Evolutionary conservation across 176 grass and related monocot genomes (phyloP), one percentile per base, ranked within the genome.

Genomic region (Phoenix dactylifera): DNA sequence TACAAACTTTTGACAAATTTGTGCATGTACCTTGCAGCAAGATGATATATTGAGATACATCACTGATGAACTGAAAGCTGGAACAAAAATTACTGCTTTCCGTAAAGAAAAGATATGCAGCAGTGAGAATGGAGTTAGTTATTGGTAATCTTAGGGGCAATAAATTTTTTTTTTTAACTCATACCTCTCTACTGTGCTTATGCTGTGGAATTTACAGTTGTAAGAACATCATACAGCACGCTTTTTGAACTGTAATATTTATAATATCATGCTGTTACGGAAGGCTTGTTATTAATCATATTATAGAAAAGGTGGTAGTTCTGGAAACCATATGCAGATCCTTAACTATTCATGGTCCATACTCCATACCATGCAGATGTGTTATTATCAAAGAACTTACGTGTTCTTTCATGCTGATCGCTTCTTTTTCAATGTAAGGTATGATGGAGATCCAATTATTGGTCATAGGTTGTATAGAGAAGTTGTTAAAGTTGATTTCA

Each of bases 401-500:
- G 5, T 6, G 28, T 30, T 30, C 28, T 44, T 44, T 39, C 52
- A 29, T 16, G 10, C 24, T 53, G 16, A 32, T 54, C 55, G 48
- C 4, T 49, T 79, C 63, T 55, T 74, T 26, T 59, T 67, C 76
- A 44, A n/a, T 76, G 19, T n/a, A 61, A 97, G 92, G 92, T 91
- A 91, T 51, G 83, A 87, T 44, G 87, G 92, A 57, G 78, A 91
- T 78, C 83, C 84, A 62, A 72, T 58, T 58, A 69, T 85, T 82
- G 92, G 92, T 51, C 79, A 97, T 69, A 84, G 92, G 54, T 65
- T 97, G 62, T 97, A 85, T 60, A 88, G 57, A 65, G 92, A 97
- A 80, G 58, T 77, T 71, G 62, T 80, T 69, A 80, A 66, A 1
- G 49, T 78, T 67, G 26, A 77, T 64, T 78, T 71, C 61, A 85